Conservation (phyloP, 768 basidiomycete species). For the Boletus vermiculosoides region DNA sequence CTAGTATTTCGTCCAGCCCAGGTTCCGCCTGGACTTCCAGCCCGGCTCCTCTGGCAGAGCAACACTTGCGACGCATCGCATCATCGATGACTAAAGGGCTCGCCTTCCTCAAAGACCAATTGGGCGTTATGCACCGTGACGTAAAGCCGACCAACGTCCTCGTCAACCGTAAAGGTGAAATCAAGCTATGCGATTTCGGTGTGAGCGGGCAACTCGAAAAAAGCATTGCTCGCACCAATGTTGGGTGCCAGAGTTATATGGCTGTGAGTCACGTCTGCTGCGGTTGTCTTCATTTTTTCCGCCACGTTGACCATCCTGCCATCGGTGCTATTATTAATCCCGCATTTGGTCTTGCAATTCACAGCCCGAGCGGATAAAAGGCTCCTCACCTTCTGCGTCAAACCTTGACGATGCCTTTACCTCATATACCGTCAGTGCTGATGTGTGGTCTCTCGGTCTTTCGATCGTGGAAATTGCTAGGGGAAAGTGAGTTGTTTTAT, state of each 20-base stretch:
- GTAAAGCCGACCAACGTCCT: conserved; percentile 96
- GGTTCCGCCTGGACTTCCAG: conserved; percentile 36
- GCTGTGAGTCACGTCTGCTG: conserved; percentile 57
- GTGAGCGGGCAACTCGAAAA: conserved; percentile 97
- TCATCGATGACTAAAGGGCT: conserved; percentile 83
- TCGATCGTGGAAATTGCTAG: conserved; percentile 91
- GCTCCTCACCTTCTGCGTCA: conserved; percentile 59
- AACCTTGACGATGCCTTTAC: conserved; percentile 33
- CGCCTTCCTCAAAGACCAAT: conserved; percentile 91
- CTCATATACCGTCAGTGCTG: conserved; percentile 92
- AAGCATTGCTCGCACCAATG: conserved; percentile 95
- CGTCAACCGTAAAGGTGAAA: conserved; percentile 80
- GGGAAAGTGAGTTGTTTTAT: conserved; percentile 43
- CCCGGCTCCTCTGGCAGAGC: conserved; percentile 55
- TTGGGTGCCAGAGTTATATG: conserved; percentile 99
- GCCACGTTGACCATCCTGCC: conserved; percentile 3
- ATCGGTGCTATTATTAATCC: neutral
- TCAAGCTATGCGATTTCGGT: conserved; percentile 99
- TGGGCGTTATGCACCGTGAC: conserved; percentile 84
- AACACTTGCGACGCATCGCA: conserved; percentile 80
- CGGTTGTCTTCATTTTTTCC: neutral
- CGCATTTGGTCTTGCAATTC: conserved; percentile 1
- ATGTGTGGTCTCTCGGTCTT: conserved; percentile 96
- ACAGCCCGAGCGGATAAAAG: conserved; percentile 94
- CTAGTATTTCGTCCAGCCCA: conserved; percentile 32